Percentiles rank a stretch among this genome's conserved stretches.
phyloP scores from a whole-genome alignment of 2,329 filamentous ascomycete species.

The Colletotrichum sp. region DNA sequence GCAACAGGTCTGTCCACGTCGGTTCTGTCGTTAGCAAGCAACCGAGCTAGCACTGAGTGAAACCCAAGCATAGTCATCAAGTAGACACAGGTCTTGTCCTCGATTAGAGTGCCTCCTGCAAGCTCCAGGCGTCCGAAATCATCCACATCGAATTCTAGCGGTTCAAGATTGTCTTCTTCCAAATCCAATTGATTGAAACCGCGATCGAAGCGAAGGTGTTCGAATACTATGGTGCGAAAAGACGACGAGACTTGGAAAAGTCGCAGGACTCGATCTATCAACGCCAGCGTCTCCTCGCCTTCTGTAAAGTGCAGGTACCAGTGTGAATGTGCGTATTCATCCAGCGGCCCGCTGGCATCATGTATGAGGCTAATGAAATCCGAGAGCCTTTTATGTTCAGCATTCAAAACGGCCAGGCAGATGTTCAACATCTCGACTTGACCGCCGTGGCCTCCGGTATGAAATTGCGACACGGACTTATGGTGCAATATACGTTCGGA shows the following conservation, averaged over 20 bases:
- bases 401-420: neutral
- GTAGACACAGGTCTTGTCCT: neutral
- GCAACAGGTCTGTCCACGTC: neutral
- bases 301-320: neutral
- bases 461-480: neutral
- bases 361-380: neutral
- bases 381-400: neutral
- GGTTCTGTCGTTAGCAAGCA: neutral
- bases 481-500: neutral
- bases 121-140: neutral
- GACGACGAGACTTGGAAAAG: neutral
- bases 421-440: neutral
- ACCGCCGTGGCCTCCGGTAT: neutral
- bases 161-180: neutral
- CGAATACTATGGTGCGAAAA: neutral
- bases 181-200: neutral
- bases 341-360: neutral
- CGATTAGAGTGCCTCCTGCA: neutral
- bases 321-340: neutral
- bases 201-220: neutral
- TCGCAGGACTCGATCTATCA: neutral
- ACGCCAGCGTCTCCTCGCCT: neutral
- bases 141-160: neutral
- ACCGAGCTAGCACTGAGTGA: neutral
- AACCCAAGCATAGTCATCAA: neutral